Base-by-base conservation (phyloP, 371 early-diverging fungal species). In the Mortierella sp. region DNA sequence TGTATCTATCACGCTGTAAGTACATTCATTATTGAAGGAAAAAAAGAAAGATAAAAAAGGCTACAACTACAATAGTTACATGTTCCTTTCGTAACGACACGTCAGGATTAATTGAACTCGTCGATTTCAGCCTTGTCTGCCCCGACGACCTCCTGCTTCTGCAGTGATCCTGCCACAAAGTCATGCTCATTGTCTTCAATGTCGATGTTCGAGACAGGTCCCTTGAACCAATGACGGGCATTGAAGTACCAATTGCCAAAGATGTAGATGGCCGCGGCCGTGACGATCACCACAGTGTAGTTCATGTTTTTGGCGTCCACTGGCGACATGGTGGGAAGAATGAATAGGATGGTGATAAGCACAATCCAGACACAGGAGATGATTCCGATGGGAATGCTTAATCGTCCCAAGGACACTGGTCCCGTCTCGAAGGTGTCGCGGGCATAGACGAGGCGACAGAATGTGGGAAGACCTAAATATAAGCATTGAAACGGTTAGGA, bases 171-270 rank as follows among this genome's bases (percentile, higher is more conserved):
- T 1, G 54, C 55, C 14, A 55, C 60, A 39, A 63, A 63, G 29
- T 70, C 71, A 12, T 54, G 22, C 41, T 68, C 58, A 19, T 68
- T 60, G n/a, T 74, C 76, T 29, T 74, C 76, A 0, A 74, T 17
- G 27, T 74, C 76, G 49, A 74, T 64, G 54, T 74, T 74, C 45
- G 64, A 56, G 3, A 68, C 68, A 41, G 89, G 86, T 3, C 87
- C 90, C 50, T 83, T 85, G 80, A 88, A 89, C 85, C 87, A 85
- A 53, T 83, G 76, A 16, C 85, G 83, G 19, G 87, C 88, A 40
- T 76, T 78, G 27, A 86, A 40, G 50, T 69, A 62, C 72, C 82
- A 86, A 69, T 85, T 70, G 50, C 81, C 57, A 65, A 81, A 66
- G 61, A 78, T 81, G 59, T 81, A 62, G 37, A 82, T 44, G 71